A percentile compares a stretch with the other conserved stretches of the same genome.
Evolutionary conservation across 1,284 basidiomycete species (phyloP).

Genomic region (Pholiota adiposa): DNA sequence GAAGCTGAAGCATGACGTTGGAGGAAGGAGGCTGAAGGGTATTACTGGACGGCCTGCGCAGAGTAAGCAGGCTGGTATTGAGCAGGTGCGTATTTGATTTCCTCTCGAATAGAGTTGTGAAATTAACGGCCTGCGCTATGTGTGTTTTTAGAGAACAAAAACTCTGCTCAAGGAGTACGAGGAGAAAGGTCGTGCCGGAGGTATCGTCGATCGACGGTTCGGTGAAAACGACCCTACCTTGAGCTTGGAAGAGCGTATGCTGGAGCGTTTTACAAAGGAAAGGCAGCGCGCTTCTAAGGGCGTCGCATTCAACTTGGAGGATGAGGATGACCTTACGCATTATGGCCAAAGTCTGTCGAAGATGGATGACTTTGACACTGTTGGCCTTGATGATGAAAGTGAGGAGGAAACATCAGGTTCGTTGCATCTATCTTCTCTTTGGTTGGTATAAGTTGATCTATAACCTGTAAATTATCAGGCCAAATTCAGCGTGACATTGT

Average conservation of each 20-base stretch:
- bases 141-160: slow-evolving; percentile 82
- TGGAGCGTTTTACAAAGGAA: slow-evolving; percentile 95
- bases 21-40: slow-evolving; percentile 86
- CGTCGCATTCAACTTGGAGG: slow-evolving; percentile 89
- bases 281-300: slow-evolving; percentile 81
- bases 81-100: slow-evolving; percentile 64
- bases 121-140: background rate
- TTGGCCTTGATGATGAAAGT: slow-evolving; percentile 73
- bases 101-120: background rate
- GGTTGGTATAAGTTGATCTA: background rate
- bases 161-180: slow-evolving; percentile 89
- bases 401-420: slow-evolving; percentile 61
- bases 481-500: slow-evolving; percentile 74
- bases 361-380: slow-evolving; percentile 86
- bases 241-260: slow-evolving; percentile 94
- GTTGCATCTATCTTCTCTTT: slow-evolving; percentile 10
- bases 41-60: slow-evolving; percentile 82
- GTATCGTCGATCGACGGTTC: slow-evolving; percentile 93
- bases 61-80: slow-evolving; percentile 88
- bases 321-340: slow-evolving; percentile 91
- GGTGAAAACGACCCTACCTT: slow-evolving; percentile 94
- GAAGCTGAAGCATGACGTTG: slow-evolving; percentile 91
- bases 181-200: slow-evolving; percentile 79
- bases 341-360: slow-evolving; percentile 89
- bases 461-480: slow-evolving; percentile 40